A percentile compares a stretch with the other conserved stretches of the same genome.
Conservation (phyloP, 352 stramenopile species). For the Lagenidium giganteum region DNA sequence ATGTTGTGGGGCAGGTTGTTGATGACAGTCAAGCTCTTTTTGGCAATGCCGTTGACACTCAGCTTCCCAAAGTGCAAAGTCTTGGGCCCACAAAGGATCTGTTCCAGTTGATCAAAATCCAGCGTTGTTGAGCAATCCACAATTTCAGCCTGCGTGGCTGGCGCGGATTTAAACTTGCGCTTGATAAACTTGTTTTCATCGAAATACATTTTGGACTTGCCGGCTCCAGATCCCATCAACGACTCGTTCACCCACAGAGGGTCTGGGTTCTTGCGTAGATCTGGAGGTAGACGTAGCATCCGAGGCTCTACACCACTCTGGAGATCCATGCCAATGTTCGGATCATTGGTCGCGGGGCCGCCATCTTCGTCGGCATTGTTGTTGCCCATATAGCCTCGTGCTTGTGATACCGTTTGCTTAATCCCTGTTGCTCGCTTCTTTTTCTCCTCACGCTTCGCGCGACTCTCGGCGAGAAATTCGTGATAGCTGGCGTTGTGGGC, state of each 20-base stretch:
- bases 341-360: slow-evolving; percentile 31
- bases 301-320: slow-evolving; percentile 46
- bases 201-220: slow-evolving; percentile 46
- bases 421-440: slow-evolving; percentile 23
- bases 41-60: slow-evolving; percentile 77
- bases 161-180: slow-evolving; percentile 88
- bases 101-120: slow-evolving; percentile 73
- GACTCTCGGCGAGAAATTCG: slow-evolving; percentile 48
- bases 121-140: slow-evolving; percentile 74
- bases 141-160: slow-evolving; percentile 88
- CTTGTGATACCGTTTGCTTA: slow-evolving; percentile 44
- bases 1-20: slow-evolving; percentile 87
- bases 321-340: slow-evolving; percentile 26
- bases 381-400: slow-evolving; percentile 24
- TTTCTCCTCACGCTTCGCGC: slow-evolving; percentile 20
- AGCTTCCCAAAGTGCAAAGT: slow-evolving; percentile 91
- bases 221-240: slow-evolving; percentile 2
- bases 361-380: slow-evolving; percentile 19
- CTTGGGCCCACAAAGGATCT: slow-evolving; percentile 60
- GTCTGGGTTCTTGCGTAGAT: slow-evolving; percentile 30
- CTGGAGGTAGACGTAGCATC: slow-evolving; percentile 34
- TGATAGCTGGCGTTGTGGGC: slow-evolving; percentile 71
- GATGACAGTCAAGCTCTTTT: slow-evolving; percentile 80
- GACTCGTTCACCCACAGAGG: slow-evolving; percentile 59
- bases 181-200: slow-evolving; percentile 89